These are phyloP conservation scores for Bruguiera sexangula DNA, from an alignment of 345 rosid species.

Conservation along the genomic window DNA sequence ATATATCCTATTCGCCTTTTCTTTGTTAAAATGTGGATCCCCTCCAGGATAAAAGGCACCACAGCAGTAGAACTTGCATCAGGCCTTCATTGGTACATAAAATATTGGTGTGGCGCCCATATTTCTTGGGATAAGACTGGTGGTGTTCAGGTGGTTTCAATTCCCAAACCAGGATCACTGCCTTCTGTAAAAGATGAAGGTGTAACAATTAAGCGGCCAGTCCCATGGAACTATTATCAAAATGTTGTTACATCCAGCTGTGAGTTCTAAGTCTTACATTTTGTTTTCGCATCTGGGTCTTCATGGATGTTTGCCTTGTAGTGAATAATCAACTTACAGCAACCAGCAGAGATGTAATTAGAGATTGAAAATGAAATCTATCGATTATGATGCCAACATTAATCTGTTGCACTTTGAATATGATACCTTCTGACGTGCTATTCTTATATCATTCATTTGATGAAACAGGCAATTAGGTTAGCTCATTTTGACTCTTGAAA, in stretches of 20 bases:
- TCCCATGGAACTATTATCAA: conserved; percentile 96
- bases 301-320: background rate
- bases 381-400: background rate
- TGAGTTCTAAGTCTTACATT: conserved; percentile 33
- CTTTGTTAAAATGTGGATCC: background rate
- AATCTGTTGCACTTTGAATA: background rate
- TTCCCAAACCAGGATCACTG: conserved; percentile 67
- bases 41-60: conserved; percentile 68
- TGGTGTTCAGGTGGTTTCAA: conserved; percentile 69
- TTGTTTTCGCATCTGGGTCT: conserved; percentile 6
- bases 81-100: conserved; percentile 91
- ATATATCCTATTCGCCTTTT: background rate
- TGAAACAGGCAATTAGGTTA: background rate
- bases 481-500: background rate
- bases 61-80: conserved; percentile 84
- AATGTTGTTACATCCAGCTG: conserved; percentile 95
- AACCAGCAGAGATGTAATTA: background rate
- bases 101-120: conserved; percentile 84
- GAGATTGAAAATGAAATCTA: background rate
- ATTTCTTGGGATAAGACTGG: conserved; percentile 96
- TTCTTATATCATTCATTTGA: background rate
- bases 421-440: background rate
- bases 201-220: conserved; percentile 70
- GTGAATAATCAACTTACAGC: too few species aligned
- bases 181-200: conserved; percentile 60